Evolutionary conservation across 306 rosid genomes (phyloP), one percentile per base, ranked within the genome.

Genomic region (Dalbergia cultrata): DNA sequence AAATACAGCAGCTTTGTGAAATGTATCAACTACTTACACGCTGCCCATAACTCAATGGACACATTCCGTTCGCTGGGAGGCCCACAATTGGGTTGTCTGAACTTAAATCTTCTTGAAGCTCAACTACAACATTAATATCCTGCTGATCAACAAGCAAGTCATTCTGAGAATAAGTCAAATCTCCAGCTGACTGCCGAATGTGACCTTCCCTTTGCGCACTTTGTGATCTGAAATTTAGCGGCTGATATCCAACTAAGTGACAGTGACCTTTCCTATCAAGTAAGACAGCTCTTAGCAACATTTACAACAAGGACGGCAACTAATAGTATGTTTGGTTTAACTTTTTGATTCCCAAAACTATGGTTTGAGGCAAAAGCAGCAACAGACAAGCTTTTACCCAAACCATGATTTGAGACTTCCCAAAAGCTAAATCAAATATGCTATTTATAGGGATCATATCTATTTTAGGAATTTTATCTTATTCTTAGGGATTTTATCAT

Each of bases 181-280:
- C 76, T 67, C 80, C 84, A 53, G 72, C 71, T 58, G 87, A 78
- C 73, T 79, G 59, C 81, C 47, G 84, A 45, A 67, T 49, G 10
- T 57, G 72, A 8, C 16, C 70, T 81, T 80, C 84, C 83, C 86
- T 87, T 63, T 81, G 85, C 34, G 13, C 63, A 41, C 77, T 78
- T 13, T 39, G 83, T 78, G 86, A 66, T 70, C 49, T 85, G 67
- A 78, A 64, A 75, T 73, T 72, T 50, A 61, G 81, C 31, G 90
- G 80, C 66, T 87, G 94, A 88, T 67, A 82, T 71, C 99, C 99
- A 85, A 95, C 76, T 11, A 89, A 67, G 78, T 93, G 89, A 90
- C 99, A 93, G 69, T 89, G 86, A 67, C 71, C 52, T 79, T 87
- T 91, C 99, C 99, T 95, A 97, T 81, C 50, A 75, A 76, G 82